Evolutionary conservation across 495 filamentous ascomycete genomes (phyloP), one percentile per base, ranked within the genome.

Genomic region (Podospora tetraspora): DNA sequence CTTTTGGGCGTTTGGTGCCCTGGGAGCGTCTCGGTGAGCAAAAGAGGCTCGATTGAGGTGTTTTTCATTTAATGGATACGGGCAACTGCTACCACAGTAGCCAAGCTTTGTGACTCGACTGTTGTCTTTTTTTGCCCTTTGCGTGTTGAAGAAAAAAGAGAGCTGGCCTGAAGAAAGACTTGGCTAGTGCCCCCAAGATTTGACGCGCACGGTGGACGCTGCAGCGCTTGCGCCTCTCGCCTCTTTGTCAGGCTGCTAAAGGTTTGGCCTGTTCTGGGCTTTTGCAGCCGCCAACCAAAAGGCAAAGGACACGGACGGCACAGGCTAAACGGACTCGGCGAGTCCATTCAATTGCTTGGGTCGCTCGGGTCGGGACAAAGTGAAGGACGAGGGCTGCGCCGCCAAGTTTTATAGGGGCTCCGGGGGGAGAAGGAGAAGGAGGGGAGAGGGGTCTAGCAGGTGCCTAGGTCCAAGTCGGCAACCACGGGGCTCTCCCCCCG

Each of bases 271-370:
- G 29, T 30, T 30, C 29, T 30, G 29, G 43, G 16, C 43, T 52
- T 52, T 52, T 52, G 43, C 43, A 52, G 43, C 43, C 16, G 43
- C 43, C 43, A 52, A 52, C 43, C 43, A 52, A 8, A 6, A 4
- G 13, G 12, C 34, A 52, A 16, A 52, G 43, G 43, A 52, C 43
- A 52, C 43, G 43, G 43, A 52, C 43, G 43, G 43, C 43, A 52
- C 43, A 60, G 59, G 59, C 59, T 60, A 60, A 60, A 60, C 59
- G 59, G 59, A 60, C 58, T 52, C 7, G 37, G 37, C 16, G 16
- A 52, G 43, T 52, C 16, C 9, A 10, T 32, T 12, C 30, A 5
- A n/a, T n/a, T 52, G 19, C 43, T 52, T 52, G 43, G 37, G 37
- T 6, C 25, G 32, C 32, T 43, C 6, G 37, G 13, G 19, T n/a